Evolutionary conservation across 257 asterid genomes (phyloP).

Genomic region (Haberlea rhodopensis): DNA sequence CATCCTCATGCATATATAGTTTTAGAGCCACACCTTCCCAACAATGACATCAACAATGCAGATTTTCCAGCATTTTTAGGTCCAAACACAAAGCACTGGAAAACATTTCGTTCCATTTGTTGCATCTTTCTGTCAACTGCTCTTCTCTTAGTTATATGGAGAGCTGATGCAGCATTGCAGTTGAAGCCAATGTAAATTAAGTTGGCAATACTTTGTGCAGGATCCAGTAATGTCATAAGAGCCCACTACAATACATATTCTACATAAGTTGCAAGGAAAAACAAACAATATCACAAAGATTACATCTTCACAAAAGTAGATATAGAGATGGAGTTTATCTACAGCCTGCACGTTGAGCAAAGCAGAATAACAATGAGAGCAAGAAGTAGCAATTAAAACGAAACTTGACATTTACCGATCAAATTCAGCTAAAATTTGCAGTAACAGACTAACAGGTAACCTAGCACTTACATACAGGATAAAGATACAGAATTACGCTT

Average conservation of each 20-base stretch:
- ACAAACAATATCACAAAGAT: slow-evolving; percentile 22
- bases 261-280: slow-evolving; percentile 33
- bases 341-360: not conserved
- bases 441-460: slow-evolving; percentile 5
- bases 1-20: slow-evolving; percentile 16
- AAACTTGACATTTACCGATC: not conserved
- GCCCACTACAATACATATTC: slow-evolving; percentile 77
- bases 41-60: slow-evolving; percentile 62
- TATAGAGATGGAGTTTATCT: slow-evolving; percentile 14
- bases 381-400: slow-evolving; percentile 2
- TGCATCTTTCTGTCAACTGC: slow-evolving; percentile 70
- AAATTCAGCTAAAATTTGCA: slow-evolving; percentile 20
- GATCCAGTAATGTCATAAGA: slow-evolving; percentile 89
- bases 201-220: slow-evolving; percentile 84
- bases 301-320: slow-evolving; percentile 9
- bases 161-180: slow-evolving; percentile 76
- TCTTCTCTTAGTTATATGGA: slow-evolving; percentile 75
- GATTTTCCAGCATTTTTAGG: slow-evolving; percentile 89
- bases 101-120: slow-evolving; percentile 70
- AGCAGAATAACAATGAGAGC: not conserved
- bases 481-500: not conserved
- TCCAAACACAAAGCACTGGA: slow-evolving; percentile 91
- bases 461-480: slow-evolving; percentile 4
- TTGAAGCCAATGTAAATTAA: slow-evolving; percentile 81
- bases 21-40: slow-evolving; percentile 66